Conservation (phyloP, 768 basidiomycete species). For the Tricholoma sp. region DNA sequence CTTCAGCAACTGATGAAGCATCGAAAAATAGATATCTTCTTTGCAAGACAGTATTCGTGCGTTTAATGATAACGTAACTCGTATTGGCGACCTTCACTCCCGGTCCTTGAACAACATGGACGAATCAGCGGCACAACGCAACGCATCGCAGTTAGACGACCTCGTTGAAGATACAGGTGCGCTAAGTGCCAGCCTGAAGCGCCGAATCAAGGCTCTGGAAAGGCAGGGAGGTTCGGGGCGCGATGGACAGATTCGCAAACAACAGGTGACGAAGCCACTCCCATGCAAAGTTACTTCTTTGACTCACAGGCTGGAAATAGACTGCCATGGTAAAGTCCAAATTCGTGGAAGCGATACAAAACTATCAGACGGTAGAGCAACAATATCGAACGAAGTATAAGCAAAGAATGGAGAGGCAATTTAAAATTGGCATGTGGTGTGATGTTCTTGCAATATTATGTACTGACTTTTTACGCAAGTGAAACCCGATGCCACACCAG, state of each 20-base stretch:
- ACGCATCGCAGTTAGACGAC: slow-evolving; percentile 57
- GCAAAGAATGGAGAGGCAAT: slow-evolving; percentile 80
- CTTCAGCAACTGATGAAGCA: slow-evolving; percentile 1
- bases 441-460: not conserved
- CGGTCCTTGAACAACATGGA: slow-evolving; percentile 74
- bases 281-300: not conserved
- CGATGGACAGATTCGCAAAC: slow-evolving; percentile 69
- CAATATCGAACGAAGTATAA: slow-evolving; percentile 75
- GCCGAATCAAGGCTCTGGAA: slow-evolving; percentile 67
- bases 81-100: slow-evolving; percentile 69
- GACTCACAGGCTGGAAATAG: slow-evolving; percentile 25
- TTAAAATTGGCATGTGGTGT: slow-evolving; percentile 64
- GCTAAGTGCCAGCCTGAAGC: slow-evolving; percentile 64
- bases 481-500: slow-evolving; percentile 88
- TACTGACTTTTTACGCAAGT: slow-evolving; percentile 38
- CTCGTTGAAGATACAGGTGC: slow-evolving; percentile 69
- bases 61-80: slow-evolving; percentile 65
- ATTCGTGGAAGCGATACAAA: slow-evolving; percentile 83
- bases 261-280: slow-evolving; percentile 47
- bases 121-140: slow-evolving; percentile 57
- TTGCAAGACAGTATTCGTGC: slow-evolving; percentile 65
- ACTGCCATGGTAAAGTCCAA: slow-evolving; percentile 64
- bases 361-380: slow-evolving; percentile 78
- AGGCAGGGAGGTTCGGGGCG: slow-evolving; percentile 59
- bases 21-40: slow-evolving; percentile 52